Evolutionary conservation across 768 basidiomycete genomes (phyloP).

Genomic region (Obba rivulosa): DNA sequence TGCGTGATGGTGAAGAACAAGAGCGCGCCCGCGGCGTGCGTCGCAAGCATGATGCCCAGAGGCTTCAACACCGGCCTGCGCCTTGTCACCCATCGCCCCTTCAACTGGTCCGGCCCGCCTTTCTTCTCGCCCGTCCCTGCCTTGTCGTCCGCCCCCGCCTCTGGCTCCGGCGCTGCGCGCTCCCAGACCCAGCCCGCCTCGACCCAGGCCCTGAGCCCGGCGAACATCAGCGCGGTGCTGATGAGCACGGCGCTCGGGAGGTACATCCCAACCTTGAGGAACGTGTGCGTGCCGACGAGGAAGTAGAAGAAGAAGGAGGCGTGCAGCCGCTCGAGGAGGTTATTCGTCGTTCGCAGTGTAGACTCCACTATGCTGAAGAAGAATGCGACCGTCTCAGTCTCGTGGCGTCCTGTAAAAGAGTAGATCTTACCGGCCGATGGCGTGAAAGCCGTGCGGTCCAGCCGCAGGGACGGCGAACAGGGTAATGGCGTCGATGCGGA

Average conservation of each 20-base stretch:
- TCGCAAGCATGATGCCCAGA: constrained; percentile 47
- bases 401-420: background rate
- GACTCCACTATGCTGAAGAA: constrained; percentile 72
- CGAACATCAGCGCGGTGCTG: constrained; percentile 80
- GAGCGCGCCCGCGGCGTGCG: constrained; percentile 49
- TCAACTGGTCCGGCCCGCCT: background rate
- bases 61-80: constrained; percentile 50
- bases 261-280: constrained; percentile 88
- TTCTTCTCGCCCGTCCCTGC: background rate
- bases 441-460: constrained; percentile 94
- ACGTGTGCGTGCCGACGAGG: constrained; percentile 55
- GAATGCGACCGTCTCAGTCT: too few relatives aligned
- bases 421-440: constrained; percentile 71
- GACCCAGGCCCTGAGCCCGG: constrained; percentile 72
- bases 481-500: constrained; percentile 92
- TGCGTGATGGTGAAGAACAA: constrained; percentile 46
- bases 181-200: constrained; percentile 49
- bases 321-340: constrained; percentile 91
- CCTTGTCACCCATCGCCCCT: constrained; percentile 37
- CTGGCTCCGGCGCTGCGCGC: background rate
- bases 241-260: constrained; percentile 84
- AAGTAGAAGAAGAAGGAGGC: constrained; percentile 98
- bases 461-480: constrained; percentile 80
- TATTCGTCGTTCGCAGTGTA: constrained; percentile 84
- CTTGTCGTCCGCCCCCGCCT: background rate